These are phyloP conservation scores for Fraxinus latifolia DNA, from an alignment of 305 asterid species.

Conservation along the genomic window DNA sequence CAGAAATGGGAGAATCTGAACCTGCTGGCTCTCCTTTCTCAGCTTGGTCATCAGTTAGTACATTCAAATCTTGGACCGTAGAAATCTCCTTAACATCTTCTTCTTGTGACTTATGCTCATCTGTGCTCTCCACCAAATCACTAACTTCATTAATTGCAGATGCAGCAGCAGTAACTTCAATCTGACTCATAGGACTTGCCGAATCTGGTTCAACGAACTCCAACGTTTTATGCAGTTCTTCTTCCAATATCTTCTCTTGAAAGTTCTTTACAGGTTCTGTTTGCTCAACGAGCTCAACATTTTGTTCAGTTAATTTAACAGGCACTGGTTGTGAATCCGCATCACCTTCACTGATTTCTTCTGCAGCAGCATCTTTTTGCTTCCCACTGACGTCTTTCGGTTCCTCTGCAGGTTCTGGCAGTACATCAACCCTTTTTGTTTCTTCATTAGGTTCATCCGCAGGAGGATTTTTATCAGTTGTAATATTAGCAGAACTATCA, in stretches of 20 bases:
- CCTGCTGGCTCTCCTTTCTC: slow-evolving; percentile 39
- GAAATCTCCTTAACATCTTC: slow-evolving; percentile 38
- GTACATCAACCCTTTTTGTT: slow-evolving; percentile 23
- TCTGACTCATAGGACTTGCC: slow-evolving; percentile 33
- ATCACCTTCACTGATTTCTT: slow-evolving; percentile 39
- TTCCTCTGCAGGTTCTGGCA: slow-evolving; percentile 40
- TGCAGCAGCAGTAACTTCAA: slow-evolving; percentile 28
- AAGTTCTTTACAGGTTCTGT: slow-evolving; percentile 30
- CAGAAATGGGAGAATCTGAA: slow-evolving; percentile 39
- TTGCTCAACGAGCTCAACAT: slow-evolving; percentile 35
- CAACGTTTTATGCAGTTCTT: slow-evolving; percentile 28
- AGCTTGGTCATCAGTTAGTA: slow-evolving; percentile 26
- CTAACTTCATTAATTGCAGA: slow-evolving; percentile 29
- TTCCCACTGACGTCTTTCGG: slow-evolving; percentile 28
- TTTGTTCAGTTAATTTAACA: slow-evolving; percentile 40
- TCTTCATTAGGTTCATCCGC: slow-evolving; percentile 38
- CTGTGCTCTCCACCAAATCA: slow-evolving; percentile 33
- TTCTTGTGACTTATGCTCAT: slow-evolving; percentile 32
- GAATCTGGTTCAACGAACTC: slow-evolving; percentile 41
- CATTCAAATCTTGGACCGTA: slow-evolving; percentile 39
- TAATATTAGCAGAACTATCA: slow-evolving; percentile 32
- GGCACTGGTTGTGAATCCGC: slow-evolving; percentile 31
- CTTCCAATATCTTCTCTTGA: slow-evolving; percentile 40
- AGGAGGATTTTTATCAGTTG: slow-evolving; percentile 30
- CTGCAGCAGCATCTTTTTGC: slow-evolving; percentile 29